These are phyloP conservation scores for Orbilia ellipsospora DNA, from an alignment of 2,329 filamentous ascomycete species.

Conservation along the genomic window DNA sequence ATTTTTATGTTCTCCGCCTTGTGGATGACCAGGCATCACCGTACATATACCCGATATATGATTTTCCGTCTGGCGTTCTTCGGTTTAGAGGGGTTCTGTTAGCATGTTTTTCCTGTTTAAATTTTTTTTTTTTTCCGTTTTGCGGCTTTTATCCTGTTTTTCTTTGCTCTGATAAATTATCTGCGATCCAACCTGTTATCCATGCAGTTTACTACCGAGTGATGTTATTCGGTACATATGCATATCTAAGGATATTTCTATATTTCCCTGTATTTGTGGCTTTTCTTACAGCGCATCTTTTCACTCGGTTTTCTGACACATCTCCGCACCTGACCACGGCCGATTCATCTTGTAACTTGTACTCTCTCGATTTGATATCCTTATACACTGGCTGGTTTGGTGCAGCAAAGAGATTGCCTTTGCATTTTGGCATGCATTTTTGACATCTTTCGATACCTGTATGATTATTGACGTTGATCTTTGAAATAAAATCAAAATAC, in stretches of 20 bases:
- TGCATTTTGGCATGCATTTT: not conserved
- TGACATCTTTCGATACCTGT: slow-evolving; percentile 15
- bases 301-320: slow-evolving; percentile 25
- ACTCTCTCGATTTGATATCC: slow-evolving; percentile 35
- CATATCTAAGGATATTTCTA: no score
- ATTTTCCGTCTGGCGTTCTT: slow-evolving; percentile 49
- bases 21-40: slow-evolving; percentile 52
- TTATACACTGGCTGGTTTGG: slow-evolving; percentile 34
- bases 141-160: not conserved
- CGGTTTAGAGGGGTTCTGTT: slow-evolving; percentile 38
- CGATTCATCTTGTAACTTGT: slow-evolving; percentile 8
- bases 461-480: slow-evolving; percentile 17
- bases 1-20: slow-evolving; percentile 41
- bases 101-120: slow-evolving; percentile 16
- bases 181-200: no score
- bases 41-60: slow-evolving; percentile 56
- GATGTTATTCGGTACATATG: no score
- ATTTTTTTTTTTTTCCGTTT: slow-evolving; percentile 34
- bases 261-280: not conserved
- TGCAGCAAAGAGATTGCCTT: slow-evolving; percentile 8
- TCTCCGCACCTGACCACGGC: slow-evolving; percentile 43
- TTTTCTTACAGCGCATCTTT: slow-evolving; percentile 9
- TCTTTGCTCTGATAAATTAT: not conserved
- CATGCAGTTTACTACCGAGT: no score
- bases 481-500: not conserved